Conservation (phyloP, 257 asterid genomes). For the Solanum pennellii region DNA sequence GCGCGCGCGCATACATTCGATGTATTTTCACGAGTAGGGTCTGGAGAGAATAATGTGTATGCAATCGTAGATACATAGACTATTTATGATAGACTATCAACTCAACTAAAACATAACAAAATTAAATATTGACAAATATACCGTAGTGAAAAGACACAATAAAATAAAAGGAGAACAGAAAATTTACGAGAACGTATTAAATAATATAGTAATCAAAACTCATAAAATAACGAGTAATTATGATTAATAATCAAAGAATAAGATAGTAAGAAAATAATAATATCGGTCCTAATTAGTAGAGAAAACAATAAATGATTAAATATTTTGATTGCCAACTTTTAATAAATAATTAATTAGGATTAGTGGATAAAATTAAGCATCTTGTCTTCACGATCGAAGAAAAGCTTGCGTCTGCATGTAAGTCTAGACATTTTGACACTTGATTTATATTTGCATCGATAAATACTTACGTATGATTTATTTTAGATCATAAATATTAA, state of each 20-base stretch:
- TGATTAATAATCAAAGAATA: neutral
- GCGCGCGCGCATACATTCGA: fast-evolving
- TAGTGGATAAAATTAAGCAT: neutral
- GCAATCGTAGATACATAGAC: neutral
- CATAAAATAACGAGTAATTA: neutral
- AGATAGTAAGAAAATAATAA: neutral
- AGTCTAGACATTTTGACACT: neutral
- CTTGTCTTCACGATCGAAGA: neutral
- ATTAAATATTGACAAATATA: neutral
- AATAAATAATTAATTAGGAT: neutral
- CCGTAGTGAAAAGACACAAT: neutral
- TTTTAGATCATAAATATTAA: neutral
- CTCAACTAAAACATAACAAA: neutral
- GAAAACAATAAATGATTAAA: neutral
- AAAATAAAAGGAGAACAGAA: neutral
- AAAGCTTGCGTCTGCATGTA: conserved; percentile 1
- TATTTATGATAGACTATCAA: neutral
- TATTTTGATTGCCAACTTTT: neutral
- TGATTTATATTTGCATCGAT: neutral
- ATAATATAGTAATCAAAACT: neutral
- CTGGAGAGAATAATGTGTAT: fast-evolving
- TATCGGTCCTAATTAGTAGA: neutral
- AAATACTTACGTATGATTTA: neutral
- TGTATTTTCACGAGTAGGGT: neutral
- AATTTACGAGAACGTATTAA: neutral